Evolutionary conservation across 106 monocot species (phyloP).

Genomic region (Posidonia australis): DNA sequence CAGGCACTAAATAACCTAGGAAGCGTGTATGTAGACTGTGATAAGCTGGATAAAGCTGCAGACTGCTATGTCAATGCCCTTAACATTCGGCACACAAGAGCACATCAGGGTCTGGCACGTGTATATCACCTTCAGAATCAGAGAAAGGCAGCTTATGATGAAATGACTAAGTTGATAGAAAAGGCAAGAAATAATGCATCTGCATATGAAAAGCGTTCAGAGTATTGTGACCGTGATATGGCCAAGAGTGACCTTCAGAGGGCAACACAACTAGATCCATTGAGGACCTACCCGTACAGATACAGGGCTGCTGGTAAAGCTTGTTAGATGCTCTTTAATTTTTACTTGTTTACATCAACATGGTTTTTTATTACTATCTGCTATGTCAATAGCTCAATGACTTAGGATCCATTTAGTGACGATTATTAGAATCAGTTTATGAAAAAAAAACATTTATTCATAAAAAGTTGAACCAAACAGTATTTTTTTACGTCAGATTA

Average conservation of each 20-base stretch:
- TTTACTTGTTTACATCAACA: not conserved
- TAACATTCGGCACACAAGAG: conserved; percentile 91
- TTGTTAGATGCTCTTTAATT: conserved; percentile 1
- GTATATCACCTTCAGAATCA: conserved; percentile 80
- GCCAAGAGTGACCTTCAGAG: conserved; percentile 74
- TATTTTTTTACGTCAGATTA: too few species aligned
- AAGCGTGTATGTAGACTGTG: conserved; percentile 85
- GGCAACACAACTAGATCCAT: conserved; percentile 81
- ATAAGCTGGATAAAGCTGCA: conserved; percentile 71
- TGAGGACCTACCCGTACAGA: conserved; percentile 94
- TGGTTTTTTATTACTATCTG: not conserved
- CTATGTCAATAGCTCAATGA: not conserved
- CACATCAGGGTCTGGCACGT: conserved; percentile 93
- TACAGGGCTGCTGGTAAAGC: conserved; percentile 90
- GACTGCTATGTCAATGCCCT: conserved; percentile 88
- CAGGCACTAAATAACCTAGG: conserved; percentile 99
- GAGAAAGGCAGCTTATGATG: conserved; percentile 72
- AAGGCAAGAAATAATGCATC: conserved; percentile 62
- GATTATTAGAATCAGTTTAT: too few species aligned
- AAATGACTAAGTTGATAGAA: conserved; percentile 9
- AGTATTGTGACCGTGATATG: conserved; percentile 93
- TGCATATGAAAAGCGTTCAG: conserved; percentile 97
- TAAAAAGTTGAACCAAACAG: too few species aligned
- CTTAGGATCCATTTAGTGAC: too few species aligned
- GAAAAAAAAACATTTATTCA: too few species aligned